Evolutionary conservation across 352 stramenopile species (phyloP), one percentile per base, ranked within the genome.

Genomic region (Ochromonadaceae sp.): DNA sequence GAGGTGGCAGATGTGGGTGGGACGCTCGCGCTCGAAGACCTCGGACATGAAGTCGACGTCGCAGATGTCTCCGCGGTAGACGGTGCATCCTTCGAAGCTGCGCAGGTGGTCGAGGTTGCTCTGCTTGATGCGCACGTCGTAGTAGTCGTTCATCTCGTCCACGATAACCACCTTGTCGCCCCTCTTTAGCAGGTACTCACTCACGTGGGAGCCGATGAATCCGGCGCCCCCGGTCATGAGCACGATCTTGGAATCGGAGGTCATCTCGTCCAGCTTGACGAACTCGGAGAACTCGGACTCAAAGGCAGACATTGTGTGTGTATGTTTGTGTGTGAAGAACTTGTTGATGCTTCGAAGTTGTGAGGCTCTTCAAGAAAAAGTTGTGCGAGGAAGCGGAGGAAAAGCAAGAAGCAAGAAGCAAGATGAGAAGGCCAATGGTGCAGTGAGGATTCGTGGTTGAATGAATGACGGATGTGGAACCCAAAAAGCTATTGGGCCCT

Each of bases 61-160:
- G 66, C 87, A 96, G 61, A 98, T 83, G 71, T 98, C 89, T 22
- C 87, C 90, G 31, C 87, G 76, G 71, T 84, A 85, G 34, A 95
- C 76, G 0, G 59, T 66, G 31, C 92, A 81, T 56, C 79, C 76
- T 32, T 78, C 73, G 9, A 61, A 55, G 26, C 71, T 68, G 70
- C 75, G 70, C 15, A 96, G 81, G 46, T 81, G 77, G 58, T 82
- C 74, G 2, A 98, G 75, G 75, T 98, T 98, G 55, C 72, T 78
- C 66, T 95, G 80, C 79, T 98, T 98, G 67, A 96, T 86, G 53
- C 74, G 68, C n/a, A 96, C 83, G 72, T 98, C 89, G 74, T 98
- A 98, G 75, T 98, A 98, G 71, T 97, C 88, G 72, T 98, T 98
- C 55, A 98, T 78, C 77, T 98, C 91, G 70, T 98, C 93, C 26